Base-by-base conservation (phyloP, 140 eudicot species). In the Anethum foeniculum region DNA sequence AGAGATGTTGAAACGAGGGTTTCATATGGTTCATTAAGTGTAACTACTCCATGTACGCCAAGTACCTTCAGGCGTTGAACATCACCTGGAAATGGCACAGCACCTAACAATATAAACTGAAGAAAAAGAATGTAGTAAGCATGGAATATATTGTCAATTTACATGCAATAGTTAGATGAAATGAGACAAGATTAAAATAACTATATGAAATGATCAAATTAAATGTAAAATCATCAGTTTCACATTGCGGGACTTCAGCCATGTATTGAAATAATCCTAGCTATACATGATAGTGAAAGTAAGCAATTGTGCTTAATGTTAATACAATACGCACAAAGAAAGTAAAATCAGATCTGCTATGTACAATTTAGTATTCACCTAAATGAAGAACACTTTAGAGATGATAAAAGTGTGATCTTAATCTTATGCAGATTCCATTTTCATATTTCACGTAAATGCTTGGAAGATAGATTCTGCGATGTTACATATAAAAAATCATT, bases 31-130 rank as follows among this genome's bases (percentile, higher is more conserved):
- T 93, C 98, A 77, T 93, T 93, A 58, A 93, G 87, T 41, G 98
- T 93, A 80, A 91, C 93, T 27, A 93, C 97, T 27, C 98, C 98
- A 80, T 82, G 83, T 44, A 93, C 98, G 80, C 98, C 97, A 74
- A 89, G 88, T 58, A 85, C 90, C 85, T 91, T 93, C 88, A 93
- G 68, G 83, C 85, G 90, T 9, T 86, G 91, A 79, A 93, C 97
- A 77, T 93, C 95, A 36, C 87, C 80, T 38, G 97, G 97, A 84
- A 93, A 93, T 11, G 98, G 98, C 76, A 93, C 98, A 56, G 97
- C 98, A 65, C 98, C 98, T 84, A 93, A 82, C 82, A 93, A 82
- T 21, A 93, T 81, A 84, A 86, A 90, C 97, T 93, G 85, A 75
- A n/a, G 34, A 83, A 0, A 28, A 64, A 74, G 71, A 68, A 9